Percentiles rank a stretch among this genome's conserved stretches.
Conservation (phyloP, 2,329 filamentous ascomycete species). For the Akanthomyces dipterigenus region DNA sequence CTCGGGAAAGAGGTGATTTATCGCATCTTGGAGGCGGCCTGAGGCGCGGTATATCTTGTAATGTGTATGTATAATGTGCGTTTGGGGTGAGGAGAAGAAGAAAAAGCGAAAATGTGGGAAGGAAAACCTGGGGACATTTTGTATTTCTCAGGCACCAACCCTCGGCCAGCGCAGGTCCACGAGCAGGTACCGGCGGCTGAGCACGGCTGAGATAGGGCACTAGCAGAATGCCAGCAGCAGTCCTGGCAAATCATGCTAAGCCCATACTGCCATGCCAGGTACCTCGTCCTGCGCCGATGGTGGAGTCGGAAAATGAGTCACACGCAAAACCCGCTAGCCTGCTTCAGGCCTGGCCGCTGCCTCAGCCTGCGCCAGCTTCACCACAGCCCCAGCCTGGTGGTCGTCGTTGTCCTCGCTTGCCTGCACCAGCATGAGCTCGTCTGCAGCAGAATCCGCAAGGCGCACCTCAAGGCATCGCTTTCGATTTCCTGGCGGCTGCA, state of each 20-base stretch:
- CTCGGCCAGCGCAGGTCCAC: constrained; percentile 13
- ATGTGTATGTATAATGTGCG: constrained; percentile 24
- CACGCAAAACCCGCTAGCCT: neutral
- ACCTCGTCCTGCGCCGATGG: neutral
- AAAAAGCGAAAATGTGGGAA: constrained; percentile 21
- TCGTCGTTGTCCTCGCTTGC: neutral
- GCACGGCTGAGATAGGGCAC: neutral
- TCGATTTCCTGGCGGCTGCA: neutral
- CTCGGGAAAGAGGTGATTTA: constrained; percentile 42
- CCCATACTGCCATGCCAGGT: neutral
- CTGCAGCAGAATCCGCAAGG: neutral
- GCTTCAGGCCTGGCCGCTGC: constrained; percentile 7
- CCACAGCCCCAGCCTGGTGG: constrained; percentile 1
- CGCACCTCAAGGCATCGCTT: neutral
- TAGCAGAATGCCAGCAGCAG: neutral
- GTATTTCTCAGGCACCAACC: constrained; percentile 43
- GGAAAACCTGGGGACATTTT: constrained; percentile 29
- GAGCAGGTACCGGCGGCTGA: constrained; percentile 14
- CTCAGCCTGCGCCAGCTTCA: neutral
- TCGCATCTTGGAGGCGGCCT: constrained; percentile 49
- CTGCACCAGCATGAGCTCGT: neutral
- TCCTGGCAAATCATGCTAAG: neutral
- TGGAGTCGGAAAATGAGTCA: constrained; percentile 12
- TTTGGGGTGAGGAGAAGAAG: constrained; percentile 30
- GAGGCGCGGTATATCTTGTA: constrained; percentile 27